Evolutionary conservation across 1,284 basidiomycete species (phyloP), one percentile per base, ranked within the genome.

Genomic region (Gomphus sp.): DNA sequence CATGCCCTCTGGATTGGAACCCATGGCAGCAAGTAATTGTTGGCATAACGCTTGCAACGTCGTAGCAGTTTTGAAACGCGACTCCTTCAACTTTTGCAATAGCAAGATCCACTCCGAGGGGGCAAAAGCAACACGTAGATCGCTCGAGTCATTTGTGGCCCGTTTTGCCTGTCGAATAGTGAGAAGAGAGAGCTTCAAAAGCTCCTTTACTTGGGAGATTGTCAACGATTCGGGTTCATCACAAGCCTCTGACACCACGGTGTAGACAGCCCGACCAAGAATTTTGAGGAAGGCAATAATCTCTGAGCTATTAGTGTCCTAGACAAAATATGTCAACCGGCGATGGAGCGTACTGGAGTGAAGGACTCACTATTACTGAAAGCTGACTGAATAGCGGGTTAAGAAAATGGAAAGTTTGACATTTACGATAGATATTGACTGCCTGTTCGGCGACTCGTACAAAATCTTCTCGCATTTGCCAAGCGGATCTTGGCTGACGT

Each of bases 331-430:
- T 10, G 33, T 34, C 22, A 41, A 58, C 14, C 18, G 33, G 44
- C 22, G 18, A 4, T 10, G 44, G 6, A 47, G 25, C 18, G 18
- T 9, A 9, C 22, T 22, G 59, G 25, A 58, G 52, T 37, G 55
- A 59, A 45, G 54, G 22, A 73, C 80, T 66, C 63, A 85, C 80
- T 55, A 80, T 69, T 4, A 71, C 69, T n/a, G 80, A 74, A 16
- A 86, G 71, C 61, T 86, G 84, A 56, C 74, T 80, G 49, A 91
- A 64, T 7, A 96, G 73, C 2, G 78, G 71, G 59, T 89, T 82
- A 14, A 96, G 69, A 45, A 98, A 78, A 48, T 84, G 79, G 68
- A 90, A 86, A 8, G 79, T 83, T 69, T 96, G 93, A 60, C 76
- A 77, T 68, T 82, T 83, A 56, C 92, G 79, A 69, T 89, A 95